Conservation (phyloP, 305 asterid species). For the Fraxinus nigra region DNA sequence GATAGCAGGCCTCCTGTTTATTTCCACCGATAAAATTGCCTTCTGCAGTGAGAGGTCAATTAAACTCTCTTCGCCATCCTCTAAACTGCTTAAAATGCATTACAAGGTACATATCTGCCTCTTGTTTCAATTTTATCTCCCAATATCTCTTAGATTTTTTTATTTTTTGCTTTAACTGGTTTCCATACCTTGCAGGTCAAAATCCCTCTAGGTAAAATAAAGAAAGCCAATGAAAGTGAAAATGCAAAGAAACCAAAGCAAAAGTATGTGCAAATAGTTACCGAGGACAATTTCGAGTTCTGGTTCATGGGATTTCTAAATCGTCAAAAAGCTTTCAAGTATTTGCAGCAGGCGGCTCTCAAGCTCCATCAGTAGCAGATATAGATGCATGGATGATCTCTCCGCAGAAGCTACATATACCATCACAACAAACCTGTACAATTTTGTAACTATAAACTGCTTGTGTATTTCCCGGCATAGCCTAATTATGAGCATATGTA, state of each 20-base stretch:
- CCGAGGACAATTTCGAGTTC: slow-evolving; percentile 47
- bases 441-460: neutral
- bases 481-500: neutral
- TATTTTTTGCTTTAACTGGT: neutral
- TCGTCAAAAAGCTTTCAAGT: slow-evolving; percentile 40
- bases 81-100: slow-evolving; percentile 39
- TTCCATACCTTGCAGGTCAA: slow-evolving; percentile 35
- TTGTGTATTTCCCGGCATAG: neutral
- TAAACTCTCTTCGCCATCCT: slow-evolving; percentile 43
- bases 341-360: slow-evolving; percentile 41
- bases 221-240: slow-evolving; percentile 42
- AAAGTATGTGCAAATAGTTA: slow-evolving; percentile 49
- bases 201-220: slow-evolving; percentile 40
- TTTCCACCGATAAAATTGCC: slow-evolving; percentile 46
- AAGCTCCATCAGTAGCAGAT: slow-evolving; percentile 8
- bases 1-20: slow-evolving; percentile 57
- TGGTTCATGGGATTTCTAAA: slow-evolving; percentile 62
- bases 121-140: neutral
- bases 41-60: slow-evolving; percentile 65
- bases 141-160: neutral
- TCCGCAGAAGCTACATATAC: neutral
- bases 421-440: neutral
- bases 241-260: slow-evolving; percentile 37
- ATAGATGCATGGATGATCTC: neutral
- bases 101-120: slow-evolving; percentile 41